These are phyloP conservation scores for Alisma plantagoaquatica DNA, from an alignment of 106 monocot genomes.

Conservation along the genomic window DNA sequence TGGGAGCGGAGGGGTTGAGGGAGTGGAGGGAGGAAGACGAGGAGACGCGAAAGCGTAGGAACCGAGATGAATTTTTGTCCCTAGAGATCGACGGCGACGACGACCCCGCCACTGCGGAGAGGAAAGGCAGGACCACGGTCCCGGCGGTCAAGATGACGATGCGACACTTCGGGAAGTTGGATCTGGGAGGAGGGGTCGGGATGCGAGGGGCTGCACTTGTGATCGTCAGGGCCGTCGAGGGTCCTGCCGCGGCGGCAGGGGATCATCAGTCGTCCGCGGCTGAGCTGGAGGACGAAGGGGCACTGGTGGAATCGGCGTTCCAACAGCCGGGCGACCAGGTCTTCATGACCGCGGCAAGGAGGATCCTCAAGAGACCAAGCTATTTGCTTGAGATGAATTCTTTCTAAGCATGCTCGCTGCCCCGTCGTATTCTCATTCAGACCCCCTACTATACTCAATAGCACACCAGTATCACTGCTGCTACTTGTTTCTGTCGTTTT, in stretches of 20 bases:
- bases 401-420: background rate
- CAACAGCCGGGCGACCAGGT: no score
- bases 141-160: conserved; percentile 19
- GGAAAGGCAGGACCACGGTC: conserved; percentile 8
- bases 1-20: conserved; percentile 4
- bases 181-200: conserved; percentile 8
- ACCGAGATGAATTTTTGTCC: no score
- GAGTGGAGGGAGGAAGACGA: conserved; percentile 2
- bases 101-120: background rate
- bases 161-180: conserved; percentile 7
- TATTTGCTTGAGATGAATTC: conserved; percentile 17
- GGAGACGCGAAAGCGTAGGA: no score
- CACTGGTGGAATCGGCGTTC: conserved; percentile 1
- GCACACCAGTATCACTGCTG: no score
- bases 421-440: no score
- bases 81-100: background rate
- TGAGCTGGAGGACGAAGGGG: background rate
- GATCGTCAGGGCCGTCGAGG: conserved; percentile 7
- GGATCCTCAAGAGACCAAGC: conserved; percentile 11
- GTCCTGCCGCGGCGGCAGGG: background rate
- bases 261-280: background rate
- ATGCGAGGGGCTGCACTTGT: conserved; percentile 13
- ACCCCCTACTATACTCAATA: no score
- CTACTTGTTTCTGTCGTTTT: no score
- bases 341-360: conserved; percentile 11